Evolutionary conservation across 1,139 yeast genomes (phyloP), one percentile per base, ranked within the genome.

Genomic region (Nakaseomyces bracarensis): DNA sequence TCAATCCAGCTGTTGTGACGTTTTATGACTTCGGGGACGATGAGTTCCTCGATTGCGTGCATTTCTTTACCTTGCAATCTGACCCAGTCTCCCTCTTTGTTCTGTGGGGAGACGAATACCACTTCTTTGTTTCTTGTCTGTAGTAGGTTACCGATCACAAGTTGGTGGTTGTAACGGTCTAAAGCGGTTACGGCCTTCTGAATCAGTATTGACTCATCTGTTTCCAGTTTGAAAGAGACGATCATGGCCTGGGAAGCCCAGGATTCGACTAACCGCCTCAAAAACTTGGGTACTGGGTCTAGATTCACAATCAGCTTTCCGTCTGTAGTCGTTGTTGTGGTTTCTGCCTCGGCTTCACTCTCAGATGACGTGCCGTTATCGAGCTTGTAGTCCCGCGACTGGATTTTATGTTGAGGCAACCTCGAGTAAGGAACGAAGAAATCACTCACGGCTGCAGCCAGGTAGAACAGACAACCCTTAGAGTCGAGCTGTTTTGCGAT

Each of bases 201-300:
- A 36, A 86, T 71, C 50, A 93, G 67, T 18, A 93, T 74, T 10
- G 68, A 57, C 46, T 66, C 63, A 61, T 93, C 98, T 0, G 99
- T 93, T 59, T 93, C 99, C 46, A 91, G 72, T 63, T 93, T 93
- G 67, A 93, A 93, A 19, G 95, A 84, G 2, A 91, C 83, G 46
- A 93, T 86, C 95, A 87, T 83, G 1, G 97, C 94, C 7, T 79
- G 77, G 1, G 95, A 95, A 0, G 96, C 95, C 98, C 98, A 91
- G 23, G 79, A 75, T 51, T 86, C 95, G 1, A 89, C 96, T 50
- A 93, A 68, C 46, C 96, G 70, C 51, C 85, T 75, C 53, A 91
- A 71, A 54, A 93, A 91, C 60, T 91, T 91, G 13, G 99, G 98
- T 2, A 93, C 98, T 13, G 95, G 97, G 56, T 91, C 96, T 51